Evolutionary conservation across 176 grass and related monocot species (phyloP), one percentile per base, ranked within the genome.

Genomic region (Cenchrus americanus): DNA sequence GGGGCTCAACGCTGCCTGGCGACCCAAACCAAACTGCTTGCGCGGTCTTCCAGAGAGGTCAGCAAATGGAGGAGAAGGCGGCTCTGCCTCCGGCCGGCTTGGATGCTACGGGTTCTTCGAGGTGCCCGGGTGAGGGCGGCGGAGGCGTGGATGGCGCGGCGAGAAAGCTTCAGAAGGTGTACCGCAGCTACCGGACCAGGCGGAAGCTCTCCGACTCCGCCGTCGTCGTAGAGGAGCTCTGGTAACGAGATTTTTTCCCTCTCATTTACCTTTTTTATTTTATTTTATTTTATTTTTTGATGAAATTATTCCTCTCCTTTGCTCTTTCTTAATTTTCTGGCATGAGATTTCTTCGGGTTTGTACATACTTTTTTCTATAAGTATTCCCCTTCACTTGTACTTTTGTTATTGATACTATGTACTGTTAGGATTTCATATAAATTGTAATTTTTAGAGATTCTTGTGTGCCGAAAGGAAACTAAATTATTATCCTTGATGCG

Each of bases 171-270:
- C 96, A 98, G 87, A 98, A 92, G 93, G 80, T 89, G 54, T 98
- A 98, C 80, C 88, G 96, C 73, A 89, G 96, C 87, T 98, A 98
- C 82, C 91, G 91, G 14, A 98, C 96, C 51, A 80, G 96, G 24
- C 93, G 93, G 83, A 90, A 79, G 91, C 79, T 98, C 54, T 93
- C 96, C 57, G 96, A 98, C 80, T 92, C 96, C 59, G 96, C 89
- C 61, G 89, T 98, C 87, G 89, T 98, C 85, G 93, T 90, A 62
- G 96, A 98, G 83, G 96, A 93, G 89, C 96, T 98, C 57, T 98
- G 96, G 96, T 98, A 75, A 64, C 62, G 26, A 42, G 41, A 62
- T 3, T 5, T 37, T 37, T 15, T 66, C 14, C 63, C 18, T 66
- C n/a, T n/a, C n/a, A n/a, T n/a, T n/a, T n/a, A n/a, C n/a, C n/a